Conservation (phyloP, 139 green algal species). For the Spirogloea muscicola region DNA sequence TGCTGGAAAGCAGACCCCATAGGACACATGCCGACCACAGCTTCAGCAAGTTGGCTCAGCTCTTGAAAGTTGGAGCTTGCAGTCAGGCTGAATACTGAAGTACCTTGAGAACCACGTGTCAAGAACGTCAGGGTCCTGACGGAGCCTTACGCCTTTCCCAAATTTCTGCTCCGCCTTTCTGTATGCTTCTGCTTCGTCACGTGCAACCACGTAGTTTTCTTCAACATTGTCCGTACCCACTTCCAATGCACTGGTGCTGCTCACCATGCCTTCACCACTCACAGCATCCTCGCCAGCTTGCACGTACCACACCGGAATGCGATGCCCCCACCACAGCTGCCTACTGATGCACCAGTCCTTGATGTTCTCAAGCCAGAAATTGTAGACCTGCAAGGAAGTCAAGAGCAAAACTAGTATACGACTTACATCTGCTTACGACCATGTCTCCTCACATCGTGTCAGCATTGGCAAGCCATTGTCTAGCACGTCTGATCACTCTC, state of each 20-base stretch:
- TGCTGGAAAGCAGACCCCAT: no score
- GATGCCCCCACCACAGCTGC: slow-evolving; percentile 65
- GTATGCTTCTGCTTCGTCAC: slow-evolving; percentile 34
- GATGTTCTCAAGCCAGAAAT: slow-evolving; percentile 96
- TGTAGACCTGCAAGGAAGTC: slow-evolving; percentile 74
- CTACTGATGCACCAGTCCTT: slow-evolving; percentile 86
- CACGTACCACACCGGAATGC: slow-evolving; percentile 62
- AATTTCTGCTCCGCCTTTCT: slow-evolving; percentile 41
- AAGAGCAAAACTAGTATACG: no score
- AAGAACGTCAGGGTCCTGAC: slow-evolving; percentile 60
- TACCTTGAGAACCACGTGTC: slow-evolving; percentile 63
- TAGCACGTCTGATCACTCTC: no score
- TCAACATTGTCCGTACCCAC: slow-evolving; percentile 12
- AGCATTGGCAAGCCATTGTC: no score
- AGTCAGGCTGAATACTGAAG: no score
- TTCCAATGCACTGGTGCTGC: not conserved
- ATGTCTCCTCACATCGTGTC: no score
- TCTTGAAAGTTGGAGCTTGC: no score
- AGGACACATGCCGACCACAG: no score
- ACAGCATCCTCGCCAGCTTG: slow-evolving; percentile 26
- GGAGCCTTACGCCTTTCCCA: slow-evolving; percentile 27
- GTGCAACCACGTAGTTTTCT: slow-evolving; percentile 53
- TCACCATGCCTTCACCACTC: no score
- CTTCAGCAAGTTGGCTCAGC: no score
- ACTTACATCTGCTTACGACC: no score